Evolutionary conservation across 148 eudicot species (phyloP), one percentile per base, ranked within the genome.

Genomic region (Limonium bicolor): DNA sequence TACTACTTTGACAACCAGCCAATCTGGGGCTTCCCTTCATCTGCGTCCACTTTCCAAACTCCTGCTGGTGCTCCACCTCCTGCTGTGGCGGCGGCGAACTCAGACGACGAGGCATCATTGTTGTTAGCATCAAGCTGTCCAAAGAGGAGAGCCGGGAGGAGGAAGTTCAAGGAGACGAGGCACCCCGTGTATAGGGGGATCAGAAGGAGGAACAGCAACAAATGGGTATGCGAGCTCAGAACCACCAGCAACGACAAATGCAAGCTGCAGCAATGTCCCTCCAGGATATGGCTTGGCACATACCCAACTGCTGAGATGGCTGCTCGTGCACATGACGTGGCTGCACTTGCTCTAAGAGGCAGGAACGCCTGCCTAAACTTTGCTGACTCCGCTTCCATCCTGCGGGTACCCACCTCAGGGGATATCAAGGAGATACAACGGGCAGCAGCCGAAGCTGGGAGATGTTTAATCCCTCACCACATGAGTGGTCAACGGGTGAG

Each of bases 201-300:
- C n/a, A 53, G 78, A 23, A 54, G 50, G 50, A 54, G 78, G 59
- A 65, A 71, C 41, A 61, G 58, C 25, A 49, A 60, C 22, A 48
- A 55, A 26, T 72, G 82, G 82, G 83, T 76, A 16, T 76, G 78
- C 17, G 78, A 76, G 62, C 42, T 76, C 0, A 55, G 83, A 3
- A 51, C 72, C 4, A 78, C 83, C 4, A 50, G 14, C 7, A 57
- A 68, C 48, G 55, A 76, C 26, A n/a, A n/a, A n/a, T n/a, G n/a
- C n/a, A n/a, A n/a, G n/a, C n/a, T n/a, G n/a, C n/a, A n/a, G n/a
- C n/a, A n/a, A n/a, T n/a, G n/a, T n/a, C n/a, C n/a, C n/a, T 21
- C 64, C 7, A 51, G 78, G 34, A 60, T 76, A 14, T 76, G 78
- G 83, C 67, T 76, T 1, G 83, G 83, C 25, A 76, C 83, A 1